phyloP scores from a whole-genome alignment of 2,329 filamentous ascomycete genomes.

The Fonsecaea erecta region DNA sequence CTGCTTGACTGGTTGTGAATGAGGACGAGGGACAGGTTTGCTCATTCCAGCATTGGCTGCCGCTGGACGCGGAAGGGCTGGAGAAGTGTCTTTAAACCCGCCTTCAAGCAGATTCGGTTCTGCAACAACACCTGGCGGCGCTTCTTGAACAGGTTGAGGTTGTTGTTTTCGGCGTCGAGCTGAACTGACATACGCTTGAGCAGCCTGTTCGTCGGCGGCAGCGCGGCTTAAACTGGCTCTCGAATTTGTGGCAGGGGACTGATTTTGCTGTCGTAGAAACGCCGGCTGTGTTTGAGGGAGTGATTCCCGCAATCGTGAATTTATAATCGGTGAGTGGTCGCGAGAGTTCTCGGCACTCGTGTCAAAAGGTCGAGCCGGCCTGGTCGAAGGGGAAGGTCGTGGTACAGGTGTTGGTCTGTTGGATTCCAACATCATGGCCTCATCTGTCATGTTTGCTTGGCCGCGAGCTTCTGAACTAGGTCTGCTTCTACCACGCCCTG shows the following conservation, averaged over 20 bases:
- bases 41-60: conserved; percentile 41
- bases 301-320: conserved; percentile 48
- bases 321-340: conserved; percentile 57
- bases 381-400: conserved; percentile 38
- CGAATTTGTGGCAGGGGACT: conserved; percentile 55
- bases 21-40: conserved; percentile 43
- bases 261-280: conserved; percentile 62
- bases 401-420: conserved; percentile 61
- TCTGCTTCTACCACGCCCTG: conserved; percentile 31
- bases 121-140: conserved; percentile 50
- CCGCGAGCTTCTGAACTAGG: conserved; percentile 16
- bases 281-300: conserved; percentile 50
- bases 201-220: conserved; percentile 76
- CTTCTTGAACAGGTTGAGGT: conserved; percentile 41
- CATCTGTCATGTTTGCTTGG: conserved; percentile 42
- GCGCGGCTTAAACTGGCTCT: conserved; percentile 71
- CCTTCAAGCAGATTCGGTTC: conserved; percentile 69
- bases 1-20: conserved; percentile 24
- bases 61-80: conserved; percentile 38
- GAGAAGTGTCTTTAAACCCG: conserved; percentile 32
- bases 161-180: conserved; percentile 73
- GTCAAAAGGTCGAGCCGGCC: conserved; percentile 29
- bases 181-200: conserved; percentile 85
- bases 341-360: conserved; percentile 39
- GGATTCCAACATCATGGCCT: conserved; percentile 77